A percentile compares a stretch with the other conserved stretches of the same genome.
Evolutionary conservation across 1,284 basidiomycete species (phyloP).

Genomic region (Megacollybia platyphylla): DNA sequence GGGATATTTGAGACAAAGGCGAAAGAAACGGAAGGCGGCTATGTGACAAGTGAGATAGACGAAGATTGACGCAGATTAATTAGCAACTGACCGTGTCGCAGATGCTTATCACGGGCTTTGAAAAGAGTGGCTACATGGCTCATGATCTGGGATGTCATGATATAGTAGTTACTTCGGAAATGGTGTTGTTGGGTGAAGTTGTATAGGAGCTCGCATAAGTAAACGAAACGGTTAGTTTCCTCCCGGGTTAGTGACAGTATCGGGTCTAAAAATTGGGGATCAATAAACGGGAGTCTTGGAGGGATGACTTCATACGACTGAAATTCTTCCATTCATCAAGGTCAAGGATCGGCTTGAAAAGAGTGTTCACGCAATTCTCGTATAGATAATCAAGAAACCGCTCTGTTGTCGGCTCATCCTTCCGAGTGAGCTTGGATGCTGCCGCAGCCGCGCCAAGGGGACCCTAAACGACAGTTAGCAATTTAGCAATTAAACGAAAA

Average conservation of each 20-base stretch:
- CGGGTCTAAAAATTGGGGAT: constrained; percentile 24
- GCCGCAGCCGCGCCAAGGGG: constrained; percentile 3
- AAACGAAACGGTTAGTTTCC: constrained; percentile 66
- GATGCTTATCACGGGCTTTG: constrained; percentile 78
- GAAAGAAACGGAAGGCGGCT: constrained; percentile 90
- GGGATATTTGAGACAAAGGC: constrained; percentile 76
- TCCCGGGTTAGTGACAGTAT: constrained; percentile 51
- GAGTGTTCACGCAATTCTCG: constrained; percentile 55
- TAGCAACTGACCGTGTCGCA: constrained; percentile 64
- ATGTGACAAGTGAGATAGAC: constrained; percentile 7
- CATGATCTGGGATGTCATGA: constrained; percentile 71
- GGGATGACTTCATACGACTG: constrained; percentile 30
- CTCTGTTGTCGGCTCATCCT: constrained; percentile 79
- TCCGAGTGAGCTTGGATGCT: constrained; percentile 36
- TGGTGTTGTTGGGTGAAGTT: constrained; percentile 83
- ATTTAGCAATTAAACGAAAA: constrained; percentile 3
- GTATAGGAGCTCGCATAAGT: constrained; percentile 83
- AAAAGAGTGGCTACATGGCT: constrained; percentile 69
- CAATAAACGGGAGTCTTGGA: constrained; percentile 1
- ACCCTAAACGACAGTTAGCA: constrained; percentile 12
- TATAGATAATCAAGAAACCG: constrained; percentile 91
- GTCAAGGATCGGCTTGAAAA: constrained; percentile 74
- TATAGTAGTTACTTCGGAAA: constrained; percentile 84
- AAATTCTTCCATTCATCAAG: constrained; percentile 65
- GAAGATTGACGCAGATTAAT: constrained; percentile 2